These are phyloP conservation scores for Pharnaceum exiguum DNA, from an alignment of 148 eudicot species.

Conservation along the genomic window DNA sequence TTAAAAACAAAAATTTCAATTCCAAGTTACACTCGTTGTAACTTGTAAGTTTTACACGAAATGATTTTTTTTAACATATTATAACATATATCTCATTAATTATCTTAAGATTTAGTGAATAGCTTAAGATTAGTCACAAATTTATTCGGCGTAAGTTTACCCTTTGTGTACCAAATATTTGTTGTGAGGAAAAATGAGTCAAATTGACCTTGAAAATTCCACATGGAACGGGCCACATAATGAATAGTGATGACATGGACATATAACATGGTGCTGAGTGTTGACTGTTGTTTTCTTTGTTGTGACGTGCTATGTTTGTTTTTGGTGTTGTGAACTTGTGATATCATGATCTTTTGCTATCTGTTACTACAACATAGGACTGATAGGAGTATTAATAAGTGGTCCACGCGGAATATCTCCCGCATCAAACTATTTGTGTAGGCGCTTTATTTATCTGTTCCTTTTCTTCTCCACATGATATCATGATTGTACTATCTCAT, in stretches of 20 bases:
- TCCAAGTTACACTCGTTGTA: no score
- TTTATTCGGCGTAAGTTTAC: no score
- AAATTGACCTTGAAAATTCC: slow-evolving; percentile 3
- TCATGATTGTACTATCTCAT: neutral
- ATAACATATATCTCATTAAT: no score
- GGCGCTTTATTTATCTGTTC: neutral
- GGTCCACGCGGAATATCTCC: neutral
- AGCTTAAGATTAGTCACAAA: no score
- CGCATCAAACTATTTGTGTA: neutral
- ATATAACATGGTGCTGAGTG: slow-evolving; percentile 7
- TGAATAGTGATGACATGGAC: slow-evolving; percentile 12
- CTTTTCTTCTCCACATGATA: neutral
- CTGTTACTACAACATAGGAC: neutral
- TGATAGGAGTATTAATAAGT: neutral
- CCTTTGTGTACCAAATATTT: no score
- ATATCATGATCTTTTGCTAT: no score
- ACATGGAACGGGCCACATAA: slow-evolving; percentile 9
- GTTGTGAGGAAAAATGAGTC: no score
- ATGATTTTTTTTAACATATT: no score
- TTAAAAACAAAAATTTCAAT: no score
- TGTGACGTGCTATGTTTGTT: neutral
- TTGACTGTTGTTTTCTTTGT: neutral
- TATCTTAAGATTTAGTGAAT: no score
- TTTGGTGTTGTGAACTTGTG: no score
- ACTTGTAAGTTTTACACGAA: no score